Percentiles rank a stretch among this genome's conserved stretches.
Evolutionary conservation across 257 asterid genomes (phyloP).

Genomic region (Plectranthus barbatus): DNA sequence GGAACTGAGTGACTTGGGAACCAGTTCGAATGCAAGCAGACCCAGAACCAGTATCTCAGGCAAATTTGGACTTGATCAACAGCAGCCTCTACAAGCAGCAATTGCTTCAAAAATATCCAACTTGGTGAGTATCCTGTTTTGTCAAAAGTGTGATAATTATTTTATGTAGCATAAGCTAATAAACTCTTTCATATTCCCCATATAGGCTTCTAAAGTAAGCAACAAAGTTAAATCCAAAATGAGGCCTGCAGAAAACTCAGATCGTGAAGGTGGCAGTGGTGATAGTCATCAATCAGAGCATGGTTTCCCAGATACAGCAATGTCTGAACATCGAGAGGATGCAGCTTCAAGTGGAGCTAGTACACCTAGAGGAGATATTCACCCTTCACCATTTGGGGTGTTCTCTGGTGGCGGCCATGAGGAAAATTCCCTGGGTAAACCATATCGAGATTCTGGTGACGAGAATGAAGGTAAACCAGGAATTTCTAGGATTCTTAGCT

Average conservation of each 20-base stretch:
- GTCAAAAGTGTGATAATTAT: background rate
- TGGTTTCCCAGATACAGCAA: constrained; percentile 32
- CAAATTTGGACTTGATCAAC: constrained; percentile 72
- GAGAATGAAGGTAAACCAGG: constrained; percentile 64
- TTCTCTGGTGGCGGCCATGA: constrained; percentile 37
- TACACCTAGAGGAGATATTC: constrained; percentile 73
- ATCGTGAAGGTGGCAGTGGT: constrained; percentile 60
- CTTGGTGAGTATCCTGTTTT: constrained; percentile 50
- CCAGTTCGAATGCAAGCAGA: constrained; percentile 35
- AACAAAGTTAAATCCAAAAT: constrained; percentile 82
- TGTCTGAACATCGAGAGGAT: constrained; percentile 61
- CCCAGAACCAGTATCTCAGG: constrained; percentile 38
- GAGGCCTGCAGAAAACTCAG: constrained; percentile 45
- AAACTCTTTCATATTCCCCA: constrained; percentile 18
- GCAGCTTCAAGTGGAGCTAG: constrained; percentile 84
- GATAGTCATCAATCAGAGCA: constrained; percentile 63
- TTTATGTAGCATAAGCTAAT: constrained; percentile 21
- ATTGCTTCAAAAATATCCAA: constrained; percentile 77
- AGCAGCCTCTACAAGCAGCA: constrained; percentile 75
- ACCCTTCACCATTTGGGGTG: constrained; percentile 61
- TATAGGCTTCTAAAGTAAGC: constrained; percentile 80
- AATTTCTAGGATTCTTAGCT: constrained; percentile 59
- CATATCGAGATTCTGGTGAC: constrained; percentile 55
- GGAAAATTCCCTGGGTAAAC: constrained; percentile 34
- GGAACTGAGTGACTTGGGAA: constrained; percentile 22